Evolutionary conservation across 495 filamentous ascomycete species (phyloP).

Genomic region (Aspergillus coremiiformis): DNA sequence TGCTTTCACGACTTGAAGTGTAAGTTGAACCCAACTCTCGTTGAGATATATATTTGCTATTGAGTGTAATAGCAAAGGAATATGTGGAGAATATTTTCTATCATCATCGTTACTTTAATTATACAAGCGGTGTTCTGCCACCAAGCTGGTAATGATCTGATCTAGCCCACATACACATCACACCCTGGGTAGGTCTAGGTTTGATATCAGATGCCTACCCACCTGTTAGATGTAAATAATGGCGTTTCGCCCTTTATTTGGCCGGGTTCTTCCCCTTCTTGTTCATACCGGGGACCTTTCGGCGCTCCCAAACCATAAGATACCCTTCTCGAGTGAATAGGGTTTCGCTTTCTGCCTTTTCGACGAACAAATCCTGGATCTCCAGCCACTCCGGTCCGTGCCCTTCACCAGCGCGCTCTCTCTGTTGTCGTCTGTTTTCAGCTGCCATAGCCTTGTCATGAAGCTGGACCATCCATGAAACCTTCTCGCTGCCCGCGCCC

Average conservation of each 20-base stretch:
- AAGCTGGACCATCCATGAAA: constrained; percentile 50
- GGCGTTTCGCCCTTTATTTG: constrained; percentile 7
- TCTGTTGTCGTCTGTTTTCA: constrained; percentile 29
- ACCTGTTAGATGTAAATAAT: background rate
- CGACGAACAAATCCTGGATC: constrained; percentile 90
- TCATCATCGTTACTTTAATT: constrained; percentile 11
- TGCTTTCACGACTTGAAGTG: background rate
- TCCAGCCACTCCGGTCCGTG: constrained; percentile 72
- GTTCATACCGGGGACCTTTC: constrained; percentile 45
- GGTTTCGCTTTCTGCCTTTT: constrained; percentile 75
- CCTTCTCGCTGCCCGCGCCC: constrained; percentile 44
- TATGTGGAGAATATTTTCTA: background rate
- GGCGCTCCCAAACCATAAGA: constrained; percentile 92
- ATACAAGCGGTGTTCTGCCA: constrained; percentile 7
- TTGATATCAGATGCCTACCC: background rate
- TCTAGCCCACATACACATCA: background rate
- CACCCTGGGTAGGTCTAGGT: background rate
- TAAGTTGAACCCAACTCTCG: no score
- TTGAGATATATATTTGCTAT: background rate
- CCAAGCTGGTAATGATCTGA: background rate
- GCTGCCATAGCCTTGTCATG: constrained; percentile 44
- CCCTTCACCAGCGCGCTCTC: constrained; percentile 27
- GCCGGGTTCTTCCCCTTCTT: constrained; percentile 36
- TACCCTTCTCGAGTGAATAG: constrained; percentile 90
- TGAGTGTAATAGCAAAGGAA: background rate